Percentiles rank a stretch among this genome's conserved stretches.
Evolutionary conservation across 805 yeast species (phyloP).

Genomic region (Yarrowia sp.): DNA sequence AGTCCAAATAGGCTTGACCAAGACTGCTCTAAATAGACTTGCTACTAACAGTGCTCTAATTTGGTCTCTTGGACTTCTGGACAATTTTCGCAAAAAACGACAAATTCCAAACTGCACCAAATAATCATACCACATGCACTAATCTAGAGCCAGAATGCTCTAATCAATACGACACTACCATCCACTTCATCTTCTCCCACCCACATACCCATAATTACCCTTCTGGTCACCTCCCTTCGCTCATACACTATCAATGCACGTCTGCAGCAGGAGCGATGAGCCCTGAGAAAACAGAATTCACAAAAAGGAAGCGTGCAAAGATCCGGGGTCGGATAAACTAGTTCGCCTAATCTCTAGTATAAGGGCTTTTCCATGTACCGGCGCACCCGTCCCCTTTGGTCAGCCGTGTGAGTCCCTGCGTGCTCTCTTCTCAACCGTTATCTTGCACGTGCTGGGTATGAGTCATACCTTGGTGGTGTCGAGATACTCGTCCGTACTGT

Average conservation of each 20-base stretch:
- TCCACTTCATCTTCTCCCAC: not conserved
- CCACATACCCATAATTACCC: not conserved
- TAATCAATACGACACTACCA: too few species aligned
- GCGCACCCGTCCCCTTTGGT: not conserved
- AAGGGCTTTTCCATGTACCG: conserved; percentile 13
- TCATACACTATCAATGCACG: conserved; percentile 19
- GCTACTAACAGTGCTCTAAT: too few species aligned
- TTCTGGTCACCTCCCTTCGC: not conserved
- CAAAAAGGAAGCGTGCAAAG: conserved; percentile 1
- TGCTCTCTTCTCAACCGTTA: not conserved
- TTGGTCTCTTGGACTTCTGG: too few species aligned
- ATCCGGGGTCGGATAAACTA: not conserved
- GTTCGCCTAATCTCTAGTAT: not conserved
- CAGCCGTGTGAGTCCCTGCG: conserved; percentile 10
- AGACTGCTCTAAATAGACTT: too few species aligned
- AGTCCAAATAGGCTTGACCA: too few species aligned
- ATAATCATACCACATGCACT: too few species aligned
- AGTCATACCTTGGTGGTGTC: not conserved
- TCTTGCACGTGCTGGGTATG: conserved; percentile 8
- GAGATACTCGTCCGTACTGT: not conserved
- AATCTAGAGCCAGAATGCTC: too few species aligned
- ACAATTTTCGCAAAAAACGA: too few species aligned
- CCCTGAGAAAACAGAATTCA: conserved; percentile 5
- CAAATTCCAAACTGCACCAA: too few species aligned
- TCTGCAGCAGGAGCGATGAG: conserved; percentile 29